Evolutionary conservation across 1,284 basidiomycete species (phyloP).

Genomic region (Agaricales sp.): DNA sequence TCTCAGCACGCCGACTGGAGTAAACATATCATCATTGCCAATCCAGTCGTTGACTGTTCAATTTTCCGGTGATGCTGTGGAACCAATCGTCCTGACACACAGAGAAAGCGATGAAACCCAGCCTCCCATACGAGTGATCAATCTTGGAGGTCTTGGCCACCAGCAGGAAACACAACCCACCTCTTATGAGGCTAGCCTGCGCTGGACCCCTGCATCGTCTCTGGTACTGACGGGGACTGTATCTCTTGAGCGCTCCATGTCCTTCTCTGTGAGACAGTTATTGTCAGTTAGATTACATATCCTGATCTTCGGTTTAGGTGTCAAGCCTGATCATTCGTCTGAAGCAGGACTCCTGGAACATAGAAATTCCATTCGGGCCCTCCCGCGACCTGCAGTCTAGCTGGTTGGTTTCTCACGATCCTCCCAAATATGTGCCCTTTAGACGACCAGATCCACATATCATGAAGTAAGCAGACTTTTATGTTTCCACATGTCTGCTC

Average conservation of each 20-base stretch:
- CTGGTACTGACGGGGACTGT: conserved; percentile 50
- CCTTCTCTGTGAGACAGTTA: conserved; percentile 33
- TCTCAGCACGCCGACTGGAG: conserved; percentile 35
- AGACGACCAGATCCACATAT: conserved; percentile 35
- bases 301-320: conserved; percentile 27
- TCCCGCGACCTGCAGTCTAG: conserved; percentile 22
- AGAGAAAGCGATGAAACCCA: conserved; percentile 9
- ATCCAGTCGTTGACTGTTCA: conserved; percentile 48
- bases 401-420: conserved; percentile 50
- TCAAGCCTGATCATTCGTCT: conserved; percentile 40
- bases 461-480: conserved; percentile 32
- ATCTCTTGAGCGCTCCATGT: conserved; percentile 32
- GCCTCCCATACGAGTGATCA: conserved; percentile 24
- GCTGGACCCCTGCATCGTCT: conserved; percentile 43
- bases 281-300: no score
- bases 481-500: background rate
- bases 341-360: conserved; percentile 48
- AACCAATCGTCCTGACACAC: conserved; percentile 41
- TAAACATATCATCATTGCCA: conserved; percentile 42
- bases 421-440: conserved; percentile 40
- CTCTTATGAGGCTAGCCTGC: conserved; percentile 28
- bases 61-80: conserved; percentile 34
- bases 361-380: conserved; percentile 47
- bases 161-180: conserved; percentile 15
- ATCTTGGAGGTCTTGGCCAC: conserved; percentile 28